Percentiles rank a stretch among this genome's conserved stretches.
phyloP scores from a whole-genome alignment of 73 alveolate genomes.

The Effrenium voratum region DNA sequence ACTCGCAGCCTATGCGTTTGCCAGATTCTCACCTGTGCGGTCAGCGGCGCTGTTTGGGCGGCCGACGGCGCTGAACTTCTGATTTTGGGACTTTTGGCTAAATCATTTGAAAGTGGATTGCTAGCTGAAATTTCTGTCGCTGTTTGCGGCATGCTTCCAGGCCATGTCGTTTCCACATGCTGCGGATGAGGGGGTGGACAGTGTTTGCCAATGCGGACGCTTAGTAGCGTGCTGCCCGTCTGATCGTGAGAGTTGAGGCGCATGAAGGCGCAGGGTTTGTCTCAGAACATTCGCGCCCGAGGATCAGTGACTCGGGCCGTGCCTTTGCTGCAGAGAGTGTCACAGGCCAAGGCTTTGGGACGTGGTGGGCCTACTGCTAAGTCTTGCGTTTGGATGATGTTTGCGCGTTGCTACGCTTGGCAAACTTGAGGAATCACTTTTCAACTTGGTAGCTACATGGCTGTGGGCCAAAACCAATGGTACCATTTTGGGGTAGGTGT shows the following conservation, averaged over 20 bases:
- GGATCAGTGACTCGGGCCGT: constrained; percentile 81
- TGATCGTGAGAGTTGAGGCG: no score
- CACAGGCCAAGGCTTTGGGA: no score
- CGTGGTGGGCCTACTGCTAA: no score
- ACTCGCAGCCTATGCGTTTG: background rate
- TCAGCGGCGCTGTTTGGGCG: constrained; percentile 58
- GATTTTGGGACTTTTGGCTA: constrained; percentile 38
- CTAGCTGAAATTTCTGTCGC: no score
- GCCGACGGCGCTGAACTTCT: constrained; percentile 75
- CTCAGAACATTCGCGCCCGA: background rate
- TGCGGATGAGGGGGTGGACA: background rate
- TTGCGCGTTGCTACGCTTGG: background rate
- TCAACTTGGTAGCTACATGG: background rate
- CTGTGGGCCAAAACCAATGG: no score
- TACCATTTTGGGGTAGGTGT: no score
- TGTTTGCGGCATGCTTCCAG: no score
- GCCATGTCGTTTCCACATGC: background rate
- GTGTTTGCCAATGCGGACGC: no score
- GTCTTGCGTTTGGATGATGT: no score
- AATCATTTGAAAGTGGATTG: no score
- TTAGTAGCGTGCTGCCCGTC: no score
- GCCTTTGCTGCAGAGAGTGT: constrained; percentile 40
- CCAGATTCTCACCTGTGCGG: constrained; percentile 4
- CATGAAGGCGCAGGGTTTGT: no score
- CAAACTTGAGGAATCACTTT: background rate